phyloP scores from a whole-genome alignment of 106 monocot species.

The Narthecium ossifragum region DNA sequence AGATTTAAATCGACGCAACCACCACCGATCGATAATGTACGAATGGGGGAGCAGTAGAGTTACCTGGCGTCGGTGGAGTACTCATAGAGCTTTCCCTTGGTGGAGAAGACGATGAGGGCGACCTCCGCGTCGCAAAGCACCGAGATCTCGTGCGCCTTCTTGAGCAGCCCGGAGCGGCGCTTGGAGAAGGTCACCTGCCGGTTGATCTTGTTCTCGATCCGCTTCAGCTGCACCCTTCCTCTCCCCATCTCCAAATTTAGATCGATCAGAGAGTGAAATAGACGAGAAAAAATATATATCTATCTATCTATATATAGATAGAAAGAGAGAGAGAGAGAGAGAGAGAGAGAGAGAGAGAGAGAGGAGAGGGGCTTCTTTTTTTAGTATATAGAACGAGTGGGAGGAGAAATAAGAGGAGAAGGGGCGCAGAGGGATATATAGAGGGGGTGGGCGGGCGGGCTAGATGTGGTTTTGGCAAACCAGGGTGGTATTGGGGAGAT shows the following conservation, averaged over 20 bases:
- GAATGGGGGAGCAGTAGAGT: not conserved
- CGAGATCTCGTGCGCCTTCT: constrained; percentile 80
- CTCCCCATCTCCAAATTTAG: too few species aligned
- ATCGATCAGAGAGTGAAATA: too few species aligned
- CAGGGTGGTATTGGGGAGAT: not conserved
- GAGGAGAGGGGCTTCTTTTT: too few species aligned
- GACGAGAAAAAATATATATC: too few species aligned
- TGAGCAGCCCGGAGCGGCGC: constrained; percentile 53
- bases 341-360: too few species aligned
- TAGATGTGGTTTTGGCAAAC: not conserved
- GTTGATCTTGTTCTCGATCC: constrained; percentile 78
- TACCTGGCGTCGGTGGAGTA: constrained; percentile 47
- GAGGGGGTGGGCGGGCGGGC: not conserved
- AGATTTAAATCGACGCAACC: too few species aligned
- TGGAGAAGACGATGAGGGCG: constrained; percentile 74
- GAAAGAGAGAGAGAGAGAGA: too few species aligned
- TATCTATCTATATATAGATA: too few species aligned
- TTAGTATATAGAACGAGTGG: not conserved
- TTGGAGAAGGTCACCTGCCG: constrained; percentile 80
- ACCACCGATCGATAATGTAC: not conserved
- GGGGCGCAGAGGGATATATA: too few species aligned
- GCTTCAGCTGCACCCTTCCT: constrained; percentile 68
- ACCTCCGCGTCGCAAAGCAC: constrained; percentile 84
- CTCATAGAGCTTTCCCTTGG: constrained; percentile 68
- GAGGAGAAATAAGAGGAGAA: not conserved